Evolutionary conservation across 371 early-diverging fungal species (phyloP), one percentile per base, ranked within the genome.

Genomic region (Mortierella sp.): DNA sequence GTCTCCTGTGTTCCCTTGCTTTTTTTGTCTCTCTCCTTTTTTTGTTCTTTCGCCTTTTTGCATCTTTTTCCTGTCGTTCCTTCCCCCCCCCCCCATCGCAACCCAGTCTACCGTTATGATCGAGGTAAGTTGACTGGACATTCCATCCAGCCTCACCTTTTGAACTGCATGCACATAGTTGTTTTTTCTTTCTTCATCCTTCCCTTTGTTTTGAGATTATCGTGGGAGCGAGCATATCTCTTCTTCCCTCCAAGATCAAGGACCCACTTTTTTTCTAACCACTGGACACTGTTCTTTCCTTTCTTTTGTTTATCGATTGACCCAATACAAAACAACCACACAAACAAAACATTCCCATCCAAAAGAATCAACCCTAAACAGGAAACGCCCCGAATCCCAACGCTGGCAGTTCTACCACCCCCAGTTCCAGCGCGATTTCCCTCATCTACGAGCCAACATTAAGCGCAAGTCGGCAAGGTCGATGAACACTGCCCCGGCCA

Each of bases 341-440:
- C 37, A 34, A 50, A 46, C 14, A 31, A 24, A 31, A 26, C 21
- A 34, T 48, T 26, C 13, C n/a, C 28, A 69, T 67, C 43, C 76
- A 50, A 83, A 80, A 69, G 83, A 83, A 55, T 83, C 83, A 5
- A 83, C 43, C n/a, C 59, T 83, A 77, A 83, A 83, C 53, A 55
- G 83, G 37, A 83, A 83, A 77, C 77, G 80, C 44, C 83, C 83
- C 19, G 83, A 83, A 67, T 80, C 83, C 0, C 83, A 83, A 34
- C 83, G 83, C 5, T 83, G 83, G 83, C 83, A 83, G 57, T 83
- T 83, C 51, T 83, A 83, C 40, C 83, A 83, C 40, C 83, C 83
- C 6, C 80, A 83, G 24, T 83, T 83, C 34, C 83, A 83, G 34
- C 80, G 83, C 44, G 83, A 83, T 61, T 74, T 74, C 31, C 83